phyloP scores from a whole-genome alignment of 2,329 filamentous ascomycete genomes.

The Fusarium fracticaudum region DNA sequence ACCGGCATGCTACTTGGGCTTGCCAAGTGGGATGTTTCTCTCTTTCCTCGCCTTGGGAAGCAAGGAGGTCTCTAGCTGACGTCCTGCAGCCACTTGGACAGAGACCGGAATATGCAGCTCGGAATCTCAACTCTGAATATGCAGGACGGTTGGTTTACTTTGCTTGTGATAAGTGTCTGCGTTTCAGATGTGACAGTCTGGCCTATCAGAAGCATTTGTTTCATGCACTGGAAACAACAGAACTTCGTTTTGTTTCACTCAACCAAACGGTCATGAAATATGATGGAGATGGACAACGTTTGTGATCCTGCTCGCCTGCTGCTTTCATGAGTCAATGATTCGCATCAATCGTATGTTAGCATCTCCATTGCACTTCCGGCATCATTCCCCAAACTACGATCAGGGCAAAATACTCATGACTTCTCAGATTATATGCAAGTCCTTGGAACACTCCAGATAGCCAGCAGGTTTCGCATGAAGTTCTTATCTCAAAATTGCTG shows the following conservation, averaged over 20 bases:
- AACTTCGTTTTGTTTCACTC: neutral
- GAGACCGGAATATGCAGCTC: slow-evolving; percentile 13
- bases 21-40: slow-evolving; percentile 12
- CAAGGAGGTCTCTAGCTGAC: slow-evolving; percentile 7
- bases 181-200: slow-evolving; percentile 17
- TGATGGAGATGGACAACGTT: neutral
- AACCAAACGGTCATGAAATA: neutral
- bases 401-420: neutral
- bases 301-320: neutral
- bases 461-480: slow-evolving; percentile 18
- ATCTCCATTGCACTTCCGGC: neutral
- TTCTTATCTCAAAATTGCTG: neutral
- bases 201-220: neutral
- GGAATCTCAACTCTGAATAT: slow-evolving; percentile 10
- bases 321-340: neutral
- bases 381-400: neutral
- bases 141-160: slow-evolving; percentile 23
- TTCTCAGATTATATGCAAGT: neutral
- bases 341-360: neutral
- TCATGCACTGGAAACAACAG: neutral
- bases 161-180: slow-evolving; percentile 10
- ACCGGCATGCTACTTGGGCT: neutral
- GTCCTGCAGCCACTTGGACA: slow-evolving; percentile 7
- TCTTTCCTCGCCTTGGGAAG: slow-evolving; percentile 20
- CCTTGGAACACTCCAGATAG: slow-evolving; percentile 8